Conservation (phyloP, 2,329 filamentous ascomycete genomes). For the Metarhizium guizhouense region DNA sequence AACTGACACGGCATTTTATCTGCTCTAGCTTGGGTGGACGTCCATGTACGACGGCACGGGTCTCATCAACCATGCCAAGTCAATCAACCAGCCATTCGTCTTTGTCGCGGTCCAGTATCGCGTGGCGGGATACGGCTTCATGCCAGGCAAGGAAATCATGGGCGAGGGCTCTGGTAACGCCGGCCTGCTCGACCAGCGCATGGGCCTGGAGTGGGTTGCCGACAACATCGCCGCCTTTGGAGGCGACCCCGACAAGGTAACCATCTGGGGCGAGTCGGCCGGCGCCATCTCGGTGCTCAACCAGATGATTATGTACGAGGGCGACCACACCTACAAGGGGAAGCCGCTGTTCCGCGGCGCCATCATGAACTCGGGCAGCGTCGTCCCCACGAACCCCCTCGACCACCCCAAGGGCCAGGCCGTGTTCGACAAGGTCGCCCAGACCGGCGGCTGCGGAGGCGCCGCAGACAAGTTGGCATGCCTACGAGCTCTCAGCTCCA, state of each 20-base stretch:
- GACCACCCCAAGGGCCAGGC: constrained; percentile 58
- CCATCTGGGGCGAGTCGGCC: constrained; percentile 68
- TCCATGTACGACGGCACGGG: neutral
- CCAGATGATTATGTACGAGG: constrained; percentile 45
- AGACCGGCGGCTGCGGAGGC: constrained; percentile 50
- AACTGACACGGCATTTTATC: neutral
- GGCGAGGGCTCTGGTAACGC: constrained; percentile 14
- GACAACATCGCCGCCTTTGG: constrained; percentile 73
- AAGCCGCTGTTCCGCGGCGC: constrained; percentile 64
- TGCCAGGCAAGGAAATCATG: constrained; percentile 59
- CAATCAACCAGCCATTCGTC: constrained; percentile 44
- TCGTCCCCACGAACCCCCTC: constrained; percentile 53
- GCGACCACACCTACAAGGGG: neutral
- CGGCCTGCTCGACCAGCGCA: constrained; percentile 55
- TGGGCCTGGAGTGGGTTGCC: constrained; percentile 66
- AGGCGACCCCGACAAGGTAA: constrained; percentile 69
- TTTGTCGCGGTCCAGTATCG: constrained; percentile 75
- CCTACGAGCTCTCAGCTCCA: constrained; percentile 43
- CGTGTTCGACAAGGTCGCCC: constrained; percentile 54
- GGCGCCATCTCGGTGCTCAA: constrained; percentile 66
- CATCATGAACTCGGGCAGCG: constrained; percentile 68
- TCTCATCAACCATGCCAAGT: neutral
- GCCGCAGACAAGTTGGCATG: constrained; percentile 52
- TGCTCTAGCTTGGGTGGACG: neutral
- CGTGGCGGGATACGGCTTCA: constrained; percentile 64